Percentiles rank a stretch among this genome's conserved stretches.
Conservation (phyloP, 1,139 yeast genomes). For the Nakaseomyces uthaithaninus region DNA sequence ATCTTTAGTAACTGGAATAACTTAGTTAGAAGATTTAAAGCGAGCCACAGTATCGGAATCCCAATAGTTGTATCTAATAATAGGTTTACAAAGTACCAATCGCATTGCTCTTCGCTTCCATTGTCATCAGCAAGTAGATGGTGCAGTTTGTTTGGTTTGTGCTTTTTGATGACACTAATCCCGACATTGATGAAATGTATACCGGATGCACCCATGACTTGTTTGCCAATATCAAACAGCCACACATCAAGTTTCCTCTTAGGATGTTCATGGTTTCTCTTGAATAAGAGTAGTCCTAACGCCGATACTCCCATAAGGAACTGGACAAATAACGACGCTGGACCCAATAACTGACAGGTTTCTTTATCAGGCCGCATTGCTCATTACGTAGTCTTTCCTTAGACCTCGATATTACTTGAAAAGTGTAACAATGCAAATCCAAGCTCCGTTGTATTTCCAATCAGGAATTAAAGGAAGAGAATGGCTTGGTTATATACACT, state of each 20-base stretch:
- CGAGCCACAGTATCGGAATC: slow-evolving; percentile 66
- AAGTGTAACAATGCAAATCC: too few relatives aligned
- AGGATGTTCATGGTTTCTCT: slow-evolving; percentile 73
- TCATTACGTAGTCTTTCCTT: too few relatives aligned
- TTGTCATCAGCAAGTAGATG: slow-evolving; percentile 24
- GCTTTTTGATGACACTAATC: slow-evolving; percentile 52
- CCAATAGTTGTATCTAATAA: slow-evolving; percentile 94
- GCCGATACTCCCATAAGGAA: slow-evolving; percentile 66
- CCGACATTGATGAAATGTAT: slow-evolving; percentile 74
- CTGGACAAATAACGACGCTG: slow-evolving; percentile 61
- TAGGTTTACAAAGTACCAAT: slow-evolving; percentile 86
- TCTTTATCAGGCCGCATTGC: slow-evolving; percentile 10
- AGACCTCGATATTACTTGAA: too few relatives aligned
- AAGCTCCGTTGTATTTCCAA: too few relatives aligned
- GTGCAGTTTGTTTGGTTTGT: slow-evolving; percentile 6
- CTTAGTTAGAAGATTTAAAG: slow-evolving; percentile 39
- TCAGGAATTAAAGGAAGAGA: too few relatives aligned
- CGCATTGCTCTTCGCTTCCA: slow-evolving; percentile 52
- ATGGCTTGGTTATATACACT: too few relatives aligned
- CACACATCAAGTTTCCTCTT: slow-evolving; percentile 83
- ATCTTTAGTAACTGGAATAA: slow-evolving; percentile 44
- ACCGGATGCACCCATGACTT: slow-evolving; percentile 76
- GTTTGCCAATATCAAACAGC: slow-evolving; percentile 86
- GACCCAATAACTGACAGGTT: slow-evolving; percentile 59
- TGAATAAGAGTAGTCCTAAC: slow-evolving; percentile 61